Percentiles rank a stretch among this genome's conserved stretches.
These are phyloP conservation scores for Arthroderma uncinatum DNA, from an alignment of 2,329 filamentous ascomycete genomes.

Conservation along the genomic window DNA sequence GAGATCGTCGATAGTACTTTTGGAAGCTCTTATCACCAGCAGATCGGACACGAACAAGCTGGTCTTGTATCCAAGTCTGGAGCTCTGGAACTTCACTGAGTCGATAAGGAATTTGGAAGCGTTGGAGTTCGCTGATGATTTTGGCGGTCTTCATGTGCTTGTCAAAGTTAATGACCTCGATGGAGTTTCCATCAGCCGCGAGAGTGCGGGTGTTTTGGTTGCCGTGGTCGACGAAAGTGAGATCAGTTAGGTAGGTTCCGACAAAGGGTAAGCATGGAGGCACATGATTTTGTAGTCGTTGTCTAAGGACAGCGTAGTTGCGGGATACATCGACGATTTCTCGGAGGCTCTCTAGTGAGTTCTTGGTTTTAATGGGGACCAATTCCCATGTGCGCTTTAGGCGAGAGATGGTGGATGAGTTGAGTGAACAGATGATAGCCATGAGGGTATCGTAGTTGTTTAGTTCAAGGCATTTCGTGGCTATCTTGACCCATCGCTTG, in stretches of 20 bases:
- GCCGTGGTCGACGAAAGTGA: constrained; percentile 91
- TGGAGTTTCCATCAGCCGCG: constrained; percentile 49
- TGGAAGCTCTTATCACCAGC: constrained; percentile 52
- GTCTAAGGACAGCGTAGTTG: constrained; percentile 80
- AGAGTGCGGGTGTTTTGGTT: constrained; percentile 78
- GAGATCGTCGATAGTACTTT: constrained; percentile 68
- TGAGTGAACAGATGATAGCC: constrained; percentile 91
- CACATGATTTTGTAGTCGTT: constrained; percentile 71
- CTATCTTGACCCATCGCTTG: constrained; percentile 98
- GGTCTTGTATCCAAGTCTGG: constrained; percentile 81
- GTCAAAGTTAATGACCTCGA: constrained; percentile 91
- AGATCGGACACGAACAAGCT: constrained; percentile 64
- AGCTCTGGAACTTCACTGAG: constrained; percentile 74
- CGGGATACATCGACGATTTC: constrained; percentile 78
- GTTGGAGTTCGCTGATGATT: constrained; percentile 89
- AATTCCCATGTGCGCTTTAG: constrained; percentile 86
- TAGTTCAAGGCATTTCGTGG: constrained; percentile 70
- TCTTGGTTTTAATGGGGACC: constrained; percentile 72
- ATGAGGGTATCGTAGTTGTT: constrained; percentile 95
- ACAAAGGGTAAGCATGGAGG: constrained; percentile 91
- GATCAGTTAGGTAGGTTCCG: constrained; percentile 88
- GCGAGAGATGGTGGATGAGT: constrained; percentile 80
- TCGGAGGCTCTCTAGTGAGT: constrained; percentile 65
- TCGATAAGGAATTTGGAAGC: constrained; percentile 88
- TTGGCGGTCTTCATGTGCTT: constrained; percentile 91